Conservation (phyloP, 345 rosid genomes). For the Euphorbia peplus region DNA sequence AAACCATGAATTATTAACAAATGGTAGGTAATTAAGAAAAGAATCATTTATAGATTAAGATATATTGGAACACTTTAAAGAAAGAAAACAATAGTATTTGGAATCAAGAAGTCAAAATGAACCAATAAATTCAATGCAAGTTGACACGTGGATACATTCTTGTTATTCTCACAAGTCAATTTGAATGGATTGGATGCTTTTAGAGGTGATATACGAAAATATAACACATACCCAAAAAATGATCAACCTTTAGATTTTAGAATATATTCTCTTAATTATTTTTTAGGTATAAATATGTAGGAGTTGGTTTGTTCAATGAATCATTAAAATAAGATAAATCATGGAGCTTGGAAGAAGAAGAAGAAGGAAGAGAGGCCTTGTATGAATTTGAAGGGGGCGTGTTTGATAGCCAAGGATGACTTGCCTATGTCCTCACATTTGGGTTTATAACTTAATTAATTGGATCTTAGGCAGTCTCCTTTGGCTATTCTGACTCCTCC, state of each 20-base stretch:
- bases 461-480: constrained; percentile 30
- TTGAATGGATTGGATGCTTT: background rate
- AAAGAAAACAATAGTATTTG: background rate
- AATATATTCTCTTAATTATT: constrained; percentile 20
- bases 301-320: background rate
- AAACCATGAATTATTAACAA: too few relatives aligned
- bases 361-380: constrained; percentile 43
- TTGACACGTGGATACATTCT: constrained; percentile 5
- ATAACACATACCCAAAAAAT: constrained; percentile 5
- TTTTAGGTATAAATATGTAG: constrained; percentile 30
- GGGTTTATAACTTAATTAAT: background rate
- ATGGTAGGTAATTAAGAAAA: too few relatives aligned
- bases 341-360: background rate
- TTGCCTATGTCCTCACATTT: constrained; percentile 35
- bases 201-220: constrained; percentile 7
- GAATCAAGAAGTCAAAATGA: constrained; percentile 18
- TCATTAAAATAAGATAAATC: background rate
- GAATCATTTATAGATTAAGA: too few relatives aligned
- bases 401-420: constrained; percentile 61
- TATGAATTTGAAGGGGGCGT: constrained; percentile 38
- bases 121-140: constrained; percentile 19
- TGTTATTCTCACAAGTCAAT: background rate
- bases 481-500: constrained; percentile 38
- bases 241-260: constrained; percentile 2
- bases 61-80: background rate